Base-by-base conservation (phyloP, 805 yeast species). In the Yarrowia phangngaensis region DNA sequence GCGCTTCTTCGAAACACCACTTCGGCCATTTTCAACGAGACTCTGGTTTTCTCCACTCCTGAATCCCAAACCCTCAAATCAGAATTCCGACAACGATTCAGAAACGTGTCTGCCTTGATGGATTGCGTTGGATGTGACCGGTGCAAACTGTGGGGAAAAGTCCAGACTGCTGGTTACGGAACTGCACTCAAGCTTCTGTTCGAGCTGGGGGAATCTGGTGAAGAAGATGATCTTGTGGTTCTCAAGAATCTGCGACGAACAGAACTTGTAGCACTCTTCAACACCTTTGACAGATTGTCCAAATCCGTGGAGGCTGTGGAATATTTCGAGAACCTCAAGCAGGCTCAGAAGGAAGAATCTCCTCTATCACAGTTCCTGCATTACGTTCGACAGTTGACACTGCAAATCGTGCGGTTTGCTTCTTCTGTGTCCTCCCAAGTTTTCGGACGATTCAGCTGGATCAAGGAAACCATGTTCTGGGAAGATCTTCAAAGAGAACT, bases 121-220 rank as follows among this genome's bases (percentile, higher is more conserved):
- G 96, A 90, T 64, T 92, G 99, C 69, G 97, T 92, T 30, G 97
- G 95, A 28, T 92, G 99, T 70, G 98, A 92, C 63, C 75, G 97
- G 62, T 92, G 99, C 65, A 77, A 97, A 60, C 71, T 92, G 66
- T 92, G 99, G 99, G 98, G 98, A 8, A 92, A 92, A 65, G 77
- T 92, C 22, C 98, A 92, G 69, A 87, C 95, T 2, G 86, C 92
- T 12, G 99, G 99, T 15, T 92, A 92, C 64, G 99, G 97, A 14
- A 92, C 99, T 7, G 95, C 96, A 1, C 74, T 92, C 60, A 92
- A 92, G 64, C 76, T 90, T 17, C 70, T 92, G 52, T 87, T 92
- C 63, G 97, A 90, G 63, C 66, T 81, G 47, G n/a, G n/a, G n/a
- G n/a, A n/a, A n/a, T n/a, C n/a, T n/a, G n/a, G n/a, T 76, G 79